phyloP scores from a whole-genome alignment of 768 basidiomycete genomes.

The Pilatotrama ljubarskyi region DNA sequence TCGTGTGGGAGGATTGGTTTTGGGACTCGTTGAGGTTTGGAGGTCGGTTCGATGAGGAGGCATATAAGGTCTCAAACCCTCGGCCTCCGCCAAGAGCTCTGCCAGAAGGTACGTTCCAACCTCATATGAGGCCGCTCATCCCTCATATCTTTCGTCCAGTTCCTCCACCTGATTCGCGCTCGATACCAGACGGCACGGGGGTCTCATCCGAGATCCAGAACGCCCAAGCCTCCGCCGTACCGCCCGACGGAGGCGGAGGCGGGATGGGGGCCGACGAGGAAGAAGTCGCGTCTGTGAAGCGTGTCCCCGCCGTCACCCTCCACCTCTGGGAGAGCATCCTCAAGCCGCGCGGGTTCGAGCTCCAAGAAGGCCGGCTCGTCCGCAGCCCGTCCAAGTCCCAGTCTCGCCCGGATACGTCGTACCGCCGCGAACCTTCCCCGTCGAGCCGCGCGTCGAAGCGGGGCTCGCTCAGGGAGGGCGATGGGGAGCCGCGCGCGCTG shows the following conservation, averaged over 20 bases:
- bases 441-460: conserved; percentile 11
- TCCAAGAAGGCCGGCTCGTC: conserved; percentile 57
- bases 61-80: conserved; percentile 59
- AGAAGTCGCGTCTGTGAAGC: conserved; percentile 55
- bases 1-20: conserved; percentile 97
- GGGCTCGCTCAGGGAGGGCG: conserved; percentile 5
- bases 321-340: conserved; percentile 74
- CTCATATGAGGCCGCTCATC: neutral
- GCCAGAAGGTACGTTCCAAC: conserved; percentile 20
- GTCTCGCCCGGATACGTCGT: conserved; percentile 11
- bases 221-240: neutral
- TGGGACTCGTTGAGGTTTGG: conserved; percentile 87
- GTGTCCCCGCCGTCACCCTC: conserved; percentile 61
- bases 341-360: conserved; percentile 63
- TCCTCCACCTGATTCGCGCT: conserved; percentile 25
- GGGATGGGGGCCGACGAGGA: no score
- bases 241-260: conserved; percentile 14
- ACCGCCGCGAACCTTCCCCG: conserved; percentile 12
- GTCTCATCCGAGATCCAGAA: conserved; percentile 21
- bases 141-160: conserved; percentile 5
- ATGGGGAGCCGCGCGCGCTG: neutral
- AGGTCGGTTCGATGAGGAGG: conserved; percentile 58
- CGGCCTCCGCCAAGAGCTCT: conserved; percentile 54
- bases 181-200: conserved; percentile 17
- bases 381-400: conserved; percentile 57